phyloP scores from a whole-genome alignment of 78 protist species.

The Protostelium mycophagum region DNA sequence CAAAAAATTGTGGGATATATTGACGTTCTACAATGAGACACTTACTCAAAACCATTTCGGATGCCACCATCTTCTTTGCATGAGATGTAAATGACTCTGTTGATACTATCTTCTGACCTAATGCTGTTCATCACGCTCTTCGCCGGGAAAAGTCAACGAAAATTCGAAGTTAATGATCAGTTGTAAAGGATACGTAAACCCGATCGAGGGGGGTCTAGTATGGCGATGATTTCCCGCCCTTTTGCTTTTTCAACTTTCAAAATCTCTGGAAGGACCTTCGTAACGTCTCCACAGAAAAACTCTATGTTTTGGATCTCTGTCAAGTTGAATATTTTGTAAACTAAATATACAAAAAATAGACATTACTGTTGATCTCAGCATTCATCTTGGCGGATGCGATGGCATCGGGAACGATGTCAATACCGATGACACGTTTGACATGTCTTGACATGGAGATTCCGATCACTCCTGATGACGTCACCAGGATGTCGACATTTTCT shows the following conservation, averaged over 20 bases:
- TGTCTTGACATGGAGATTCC: not conserved
- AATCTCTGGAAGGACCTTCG: not conserved
- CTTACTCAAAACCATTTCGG: not conserved
- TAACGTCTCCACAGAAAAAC: not conserved
- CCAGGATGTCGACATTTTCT: not conserved
- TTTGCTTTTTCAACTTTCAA: not conserved
- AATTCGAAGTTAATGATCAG: no score
- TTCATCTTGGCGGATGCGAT: not conserved
- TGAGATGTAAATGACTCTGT: not conserved
- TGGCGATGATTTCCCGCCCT: not conserved
- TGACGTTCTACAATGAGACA: no score
- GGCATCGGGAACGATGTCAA: not conserved
- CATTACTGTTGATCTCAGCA: not conserved
- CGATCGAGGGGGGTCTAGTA: not conserved
- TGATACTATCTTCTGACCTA: not conserved
- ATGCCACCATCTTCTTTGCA: not conserved
- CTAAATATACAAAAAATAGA: no score
- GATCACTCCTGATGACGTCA: not conserved
- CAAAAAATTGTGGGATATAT: no score
- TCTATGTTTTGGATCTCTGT: not conserved
- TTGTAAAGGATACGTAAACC: not conserved
- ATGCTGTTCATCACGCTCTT: not conserved
- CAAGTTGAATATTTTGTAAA: not conserved
- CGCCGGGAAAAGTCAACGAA: not conserved
- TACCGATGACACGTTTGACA: not conserved